Conservation (phyloP, 805 yeast genomes). For the Komagataella phaffii region DNA sequence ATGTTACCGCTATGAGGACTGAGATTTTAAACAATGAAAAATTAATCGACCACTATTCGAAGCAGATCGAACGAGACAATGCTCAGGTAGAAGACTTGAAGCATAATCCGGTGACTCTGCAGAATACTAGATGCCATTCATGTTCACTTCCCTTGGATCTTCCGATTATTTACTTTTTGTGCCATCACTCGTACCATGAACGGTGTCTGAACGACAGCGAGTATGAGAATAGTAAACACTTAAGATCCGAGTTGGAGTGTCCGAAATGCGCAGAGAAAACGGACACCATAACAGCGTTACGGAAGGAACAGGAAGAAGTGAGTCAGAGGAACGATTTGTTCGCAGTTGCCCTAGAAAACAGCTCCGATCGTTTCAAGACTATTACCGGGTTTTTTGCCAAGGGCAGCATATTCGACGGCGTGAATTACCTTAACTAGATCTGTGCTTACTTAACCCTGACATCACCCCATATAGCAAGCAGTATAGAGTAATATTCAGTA, state of each 20-base stretch:
- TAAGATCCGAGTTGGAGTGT: constrained; percentile 28
- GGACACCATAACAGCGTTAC: constrained; percentile 48
- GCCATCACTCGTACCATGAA: constrained; percentile 80
- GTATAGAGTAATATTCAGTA: too few species aligned
- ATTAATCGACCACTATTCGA: constrained; percentile 52
- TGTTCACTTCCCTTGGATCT: constrained; percentile 57
- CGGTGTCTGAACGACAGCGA: constrained; percentile 50
- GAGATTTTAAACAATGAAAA: constrained; percentile 60
- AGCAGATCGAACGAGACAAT: constrained; percentile 47
- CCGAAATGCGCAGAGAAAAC: constrained; percentile 67
- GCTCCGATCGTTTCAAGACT: constrained; percentile 55
- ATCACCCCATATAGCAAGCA: too few species aligned
- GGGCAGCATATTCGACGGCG: constrained; percentile 25
- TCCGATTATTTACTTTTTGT: constrained; percentile 75
- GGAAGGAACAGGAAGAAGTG: constrained; percentile 45
- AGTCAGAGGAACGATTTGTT: constrained; percentile 55
- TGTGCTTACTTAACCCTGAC: neutral
- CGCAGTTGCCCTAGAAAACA: constrained; percentile 35
- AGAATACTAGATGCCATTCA: constrained; percentile 48
- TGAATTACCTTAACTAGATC: neutral
- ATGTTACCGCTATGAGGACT: constrained; percentile 40
- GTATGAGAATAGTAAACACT: constrained; percentile 3
- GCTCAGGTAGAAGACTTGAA: constrained; percentile 37
- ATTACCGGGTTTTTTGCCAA: constrained; percentile 76
- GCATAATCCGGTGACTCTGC: constrained; percentile 35